Evolutionary conservation across 2,329 filamentous ascomycete species (phyloP).

Genomic region (Phoma sp.): DNA sequence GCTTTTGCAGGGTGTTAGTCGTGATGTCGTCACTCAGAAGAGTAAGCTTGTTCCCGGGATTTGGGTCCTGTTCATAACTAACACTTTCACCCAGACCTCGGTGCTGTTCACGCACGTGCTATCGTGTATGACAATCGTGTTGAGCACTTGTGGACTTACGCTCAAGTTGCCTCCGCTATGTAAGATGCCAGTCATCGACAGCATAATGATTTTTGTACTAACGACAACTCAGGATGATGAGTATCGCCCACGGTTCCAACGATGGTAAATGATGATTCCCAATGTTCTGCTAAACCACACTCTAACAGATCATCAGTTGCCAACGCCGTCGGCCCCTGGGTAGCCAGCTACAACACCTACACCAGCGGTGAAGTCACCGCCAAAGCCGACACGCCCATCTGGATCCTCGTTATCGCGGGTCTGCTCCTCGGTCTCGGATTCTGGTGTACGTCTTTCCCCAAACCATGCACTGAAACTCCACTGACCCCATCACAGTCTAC

Average conservation of each 20-base stretch:
- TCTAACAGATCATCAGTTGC: conserved; percentile 44
- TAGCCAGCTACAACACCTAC: conserved; percentile 68
- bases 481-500: conserved; percentile 1
- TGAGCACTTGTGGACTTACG: conserved; percentile 56
- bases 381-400: conserved; percentile 61
- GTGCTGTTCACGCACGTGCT: conserved; percentile 49
- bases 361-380: conserved; percentile 53
- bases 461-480: conserved; percentile 40
- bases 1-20: conserved; percentile 52
- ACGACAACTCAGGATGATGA: conserved; percentile 58
- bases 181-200: no score
- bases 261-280: conserved; percentile 44
- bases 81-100: conserved; percentile 27
- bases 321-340: conserved; percentile 62
- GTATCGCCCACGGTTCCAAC: conserved; percentile 75
- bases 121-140: conserved; percentile 54
- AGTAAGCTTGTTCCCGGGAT: conserved; percentile 21
- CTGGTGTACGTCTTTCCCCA: conserved; percentile 59
- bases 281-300: no score
- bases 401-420: conserved; percentile 64
- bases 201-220: no score
- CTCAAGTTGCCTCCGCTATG: conserved; percentile 61
- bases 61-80: not conserved
- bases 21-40: conserved; percentile 51
- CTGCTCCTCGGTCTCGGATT: conserved; percentile 61